Evolutionary conservation across 2,329 filamentous ascomycete species (phyloP).

Genomic region (Trichoderma aggressivum): DNA sequence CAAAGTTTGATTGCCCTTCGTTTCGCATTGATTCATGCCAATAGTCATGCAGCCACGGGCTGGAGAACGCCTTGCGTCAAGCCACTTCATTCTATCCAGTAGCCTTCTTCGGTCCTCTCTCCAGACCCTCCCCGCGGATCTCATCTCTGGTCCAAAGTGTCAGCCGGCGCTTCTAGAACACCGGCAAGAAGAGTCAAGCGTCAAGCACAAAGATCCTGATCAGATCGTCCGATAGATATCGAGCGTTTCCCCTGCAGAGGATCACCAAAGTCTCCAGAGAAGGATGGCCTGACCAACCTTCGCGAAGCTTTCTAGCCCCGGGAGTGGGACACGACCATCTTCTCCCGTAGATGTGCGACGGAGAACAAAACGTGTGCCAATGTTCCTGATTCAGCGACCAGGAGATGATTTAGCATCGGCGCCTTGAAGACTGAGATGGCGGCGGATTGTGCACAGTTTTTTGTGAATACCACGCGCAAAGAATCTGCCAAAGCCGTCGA

Average conservation of each 20-base stretch:
- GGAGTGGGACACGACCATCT: neutral
- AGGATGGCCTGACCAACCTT: neutral
- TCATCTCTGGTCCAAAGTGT: neutral
- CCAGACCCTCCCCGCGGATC: neutral
- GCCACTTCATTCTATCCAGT: neutral
- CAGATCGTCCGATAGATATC: constrained; percentile 6
- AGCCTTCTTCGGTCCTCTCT: neutral
- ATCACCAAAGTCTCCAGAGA: constrained; percentile 1
- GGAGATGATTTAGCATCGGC: neutral
- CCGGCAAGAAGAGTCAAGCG: constrained; percentile 22
- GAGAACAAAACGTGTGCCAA: neutral
- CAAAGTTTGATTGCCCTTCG: constrained; percentile 26
- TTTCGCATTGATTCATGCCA: constrained; percentile 13
- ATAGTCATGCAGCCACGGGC: neutral
- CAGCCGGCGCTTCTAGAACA: constrained; percentile 26
- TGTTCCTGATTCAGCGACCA: neutral
- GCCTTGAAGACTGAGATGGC: neutral
- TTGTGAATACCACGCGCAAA: neutral
- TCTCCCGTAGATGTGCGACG: neutral
- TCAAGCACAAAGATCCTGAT: constrained; percentile 17
- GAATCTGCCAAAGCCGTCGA: neutral
- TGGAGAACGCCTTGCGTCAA: neutral
- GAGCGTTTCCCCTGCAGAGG: neutral
- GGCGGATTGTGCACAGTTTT: neutral
- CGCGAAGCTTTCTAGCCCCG: constrained; percentile 9